These are phyloP conservation scores for Trametes maxima DNA, from an alignment of 768 basidiomycete species.

Conservation along the genomic window DNA sequence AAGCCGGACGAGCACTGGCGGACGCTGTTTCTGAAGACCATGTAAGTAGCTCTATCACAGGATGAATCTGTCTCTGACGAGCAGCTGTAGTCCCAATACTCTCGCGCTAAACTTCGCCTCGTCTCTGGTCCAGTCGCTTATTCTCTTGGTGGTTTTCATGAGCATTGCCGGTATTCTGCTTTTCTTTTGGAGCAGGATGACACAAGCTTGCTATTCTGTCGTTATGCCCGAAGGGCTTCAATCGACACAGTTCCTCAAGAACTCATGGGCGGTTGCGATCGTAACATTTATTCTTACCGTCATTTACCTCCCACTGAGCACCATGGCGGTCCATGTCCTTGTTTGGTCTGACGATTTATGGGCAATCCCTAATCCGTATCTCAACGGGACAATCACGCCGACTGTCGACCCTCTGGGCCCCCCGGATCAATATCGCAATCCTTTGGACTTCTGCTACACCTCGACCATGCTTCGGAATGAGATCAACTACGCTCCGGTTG, in stretches of 20 bases:
- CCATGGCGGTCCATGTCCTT: slow-evolving; percentile 74
- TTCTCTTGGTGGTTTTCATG: slow-evolving; percentile 64
- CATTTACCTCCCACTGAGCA: slow-evolving; percentile 77
- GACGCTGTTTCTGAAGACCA: slow-evolving; percentile 63
- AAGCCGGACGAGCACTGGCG: slow-evolving; percentile 52
- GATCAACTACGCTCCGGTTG: slow-evolving; percentile 66
- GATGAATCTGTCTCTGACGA: slow-evolving; percentile 5
- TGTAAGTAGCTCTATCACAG: slow-evolving; percentile 45
- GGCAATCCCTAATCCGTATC: slow-evolving; percentile 70
- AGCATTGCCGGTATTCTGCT: slow-evolving; percentile 53
- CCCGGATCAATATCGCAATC: slow-evolving; percentile 54
- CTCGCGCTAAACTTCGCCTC: slow-evolving; percentile 75
- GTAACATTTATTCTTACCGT: slow-evolving; percentile 67
- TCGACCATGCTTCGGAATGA: slow-evolving; percentile 74
- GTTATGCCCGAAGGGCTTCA: slow-evolving; percentile 58
- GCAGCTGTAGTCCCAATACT: slow-evolving; percentile 59
- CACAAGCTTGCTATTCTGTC: slow-evolving; percentile 49
- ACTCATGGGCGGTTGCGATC: slow-evolving; percentile 57
- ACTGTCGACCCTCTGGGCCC: slow-evolving; percentile 56
- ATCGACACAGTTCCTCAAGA: slow-evolving; percentile 40
- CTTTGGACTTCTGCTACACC: slow-evolving; percentile 77
- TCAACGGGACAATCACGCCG: slow-evolving; percentile 57
- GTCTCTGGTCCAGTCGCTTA: slow-evolving; percentile 56
- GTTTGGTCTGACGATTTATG: slow-evolving; percentile 80
- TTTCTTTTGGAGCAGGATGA: slow-evolving; percentile 59